Conservation (phyloP, 2,329 filamentous ascomycete genomes). For the Colletotrichum liaoningense region DNA sequence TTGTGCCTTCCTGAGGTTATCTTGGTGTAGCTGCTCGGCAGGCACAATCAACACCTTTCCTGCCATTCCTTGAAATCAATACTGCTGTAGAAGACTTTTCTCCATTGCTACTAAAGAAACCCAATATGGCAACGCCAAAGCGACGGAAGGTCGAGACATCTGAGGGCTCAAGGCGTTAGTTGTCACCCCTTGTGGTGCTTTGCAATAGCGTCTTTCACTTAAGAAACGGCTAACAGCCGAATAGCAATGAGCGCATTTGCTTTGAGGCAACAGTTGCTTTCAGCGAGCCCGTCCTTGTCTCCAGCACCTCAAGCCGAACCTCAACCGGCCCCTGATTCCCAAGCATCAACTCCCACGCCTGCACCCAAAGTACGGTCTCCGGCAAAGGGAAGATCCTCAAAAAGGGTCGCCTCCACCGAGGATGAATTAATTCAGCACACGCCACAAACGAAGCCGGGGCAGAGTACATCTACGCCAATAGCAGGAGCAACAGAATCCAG, state of each 20-base stretch:
- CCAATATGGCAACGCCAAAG: slow-evolving; percentile 48
- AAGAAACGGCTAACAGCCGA: slow-evolving; percentile 23
- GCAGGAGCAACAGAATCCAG: neutral
- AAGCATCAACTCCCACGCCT: slow-evolving; percentile 1
- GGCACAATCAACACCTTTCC: neutral
- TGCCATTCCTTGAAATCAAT: neutral
- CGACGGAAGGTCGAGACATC: slow-evolving; percentile 53
- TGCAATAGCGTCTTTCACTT: neutral
- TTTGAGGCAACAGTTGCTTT: slow-evolving; percentile 50
- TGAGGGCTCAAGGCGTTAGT: slow-evolving; percentile 47
- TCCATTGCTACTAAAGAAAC: neutral
- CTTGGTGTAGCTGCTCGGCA: neutral
- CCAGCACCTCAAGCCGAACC: slow-evolving; percentile 18
- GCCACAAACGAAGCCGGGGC: neutral
- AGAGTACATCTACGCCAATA: neutral
- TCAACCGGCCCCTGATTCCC: neutral
- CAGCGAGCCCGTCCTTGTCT: slow-evolving; percentile 27
- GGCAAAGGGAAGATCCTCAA: slow-evolving; percentile 11
- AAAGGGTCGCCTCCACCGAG: neutral
- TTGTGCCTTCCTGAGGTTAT: neutral
- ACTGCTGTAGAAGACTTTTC: neutral
- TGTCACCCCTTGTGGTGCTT: neutral
- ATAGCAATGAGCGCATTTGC: slow-evolving; percentile 58
- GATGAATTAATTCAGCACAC: neutral
- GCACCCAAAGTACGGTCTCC: slow-evolving; percentile 13